Evolutionary conservation across 2,329 filamentous ascomycete genomes (phyloP).

Genomic region (Scedosporium apiospermum): DNA sequence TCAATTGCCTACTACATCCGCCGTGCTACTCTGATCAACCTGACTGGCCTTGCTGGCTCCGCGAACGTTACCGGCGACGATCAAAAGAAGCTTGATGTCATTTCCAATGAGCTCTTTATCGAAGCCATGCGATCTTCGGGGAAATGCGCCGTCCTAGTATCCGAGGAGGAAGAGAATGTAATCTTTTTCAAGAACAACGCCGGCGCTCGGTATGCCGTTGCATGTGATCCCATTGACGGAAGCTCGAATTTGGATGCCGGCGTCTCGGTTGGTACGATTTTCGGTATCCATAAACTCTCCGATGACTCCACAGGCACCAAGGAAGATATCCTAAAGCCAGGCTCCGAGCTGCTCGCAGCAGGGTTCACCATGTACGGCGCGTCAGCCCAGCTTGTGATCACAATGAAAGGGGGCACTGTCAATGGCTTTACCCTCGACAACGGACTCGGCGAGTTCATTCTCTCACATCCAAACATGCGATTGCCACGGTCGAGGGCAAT

Average conservation of each 20-base stretch:
- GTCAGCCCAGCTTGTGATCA: constrained; percentile 91
- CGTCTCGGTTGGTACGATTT: constrained; percentile 96
- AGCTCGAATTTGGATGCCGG: constrained; percentile 96
- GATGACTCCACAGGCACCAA: constrained; percentile 65
- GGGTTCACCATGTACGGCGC: constrained; percentile 99
- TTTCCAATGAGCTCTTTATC: constrained; percentile 97
- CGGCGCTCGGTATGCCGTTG: constrained; percentile 83
- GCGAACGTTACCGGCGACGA: constrained; percentile 95
- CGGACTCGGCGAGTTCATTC: constrained; percentile 94
- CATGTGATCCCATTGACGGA: constrained; percentile 96
- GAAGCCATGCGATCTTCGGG: constrained; percentile 88
- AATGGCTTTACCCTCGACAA: constrained; percentile 98
- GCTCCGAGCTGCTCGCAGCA: constrained; percentile 81
- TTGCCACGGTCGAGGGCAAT: constrained; percentile 74
- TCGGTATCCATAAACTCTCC: constrained; percentile 82
- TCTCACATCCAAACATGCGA: constrained; percentile 90
- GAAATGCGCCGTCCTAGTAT: constrained; percentile 87
- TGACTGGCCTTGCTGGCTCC: constrained; percentile 88
- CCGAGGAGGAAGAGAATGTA: constrained; percentile 90
- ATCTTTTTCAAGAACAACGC: constrained; percentile 74
- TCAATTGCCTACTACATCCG: constrained; percentile 99
- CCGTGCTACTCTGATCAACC: constrained; percentile 86
- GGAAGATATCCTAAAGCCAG: constrained; percentile 81
- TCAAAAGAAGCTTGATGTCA: constrained; percentile 99
- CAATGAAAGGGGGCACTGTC: constrained; percentile 84